Percentiles rank a stretch among this genome's conserved stretches.
Conservation (phyloP, 306 rosid species). For the Pyrus bretschneideri region DNA sequence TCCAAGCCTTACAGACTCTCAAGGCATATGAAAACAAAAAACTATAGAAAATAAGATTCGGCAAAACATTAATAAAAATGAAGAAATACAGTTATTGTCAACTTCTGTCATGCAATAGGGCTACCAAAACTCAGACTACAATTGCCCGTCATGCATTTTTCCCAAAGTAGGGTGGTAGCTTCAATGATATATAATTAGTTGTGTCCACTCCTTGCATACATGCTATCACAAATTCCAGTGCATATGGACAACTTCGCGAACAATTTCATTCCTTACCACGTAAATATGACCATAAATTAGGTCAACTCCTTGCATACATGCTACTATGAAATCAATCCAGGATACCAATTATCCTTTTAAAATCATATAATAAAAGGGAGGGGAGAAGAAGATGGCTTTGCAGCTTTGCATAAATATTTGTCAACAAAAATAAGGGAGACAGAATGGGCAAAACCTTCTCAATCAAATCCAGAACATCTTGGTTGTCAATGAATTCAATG, state of each 20-base stretch:
- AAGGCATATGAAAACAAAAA: neutral
- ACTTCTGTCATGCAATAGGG: neutral
- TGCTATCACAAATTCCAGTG: too few species aligned
- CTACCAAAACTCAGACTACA: neutral
- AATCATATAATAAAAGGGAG: neutral
- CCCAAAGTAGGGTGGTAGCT: neutral
- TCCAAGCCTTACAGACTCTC: slow-evolving; percentile 11
- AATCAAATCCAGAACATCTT: slow-evolving; percentile 94
- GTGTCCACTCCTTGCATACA: too few species aligned
- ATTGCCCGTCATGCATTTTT: neutral
- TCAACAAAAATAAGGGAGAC: neutral
- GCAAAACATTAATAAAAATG: neutral
- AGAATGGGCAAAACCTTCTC: slow-evolving; percentile 62
- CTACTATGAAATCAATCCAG: neutral
- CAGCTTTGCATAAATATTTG: neutral
- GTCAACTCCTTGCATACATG: neutral
- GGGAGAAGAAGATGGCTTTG: neutral
- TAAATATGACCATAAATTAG: neutral
- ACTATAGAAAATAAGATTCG: neutral
- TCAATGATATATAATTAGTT: neutral
- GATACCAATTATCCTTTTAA: neutral
- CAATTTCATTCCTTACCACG: neutral
- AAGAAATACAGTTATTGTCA: neutral
- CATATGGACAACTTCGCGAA: neutral
- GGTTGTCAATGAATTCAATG: slow-evolving; percentile 96